Percentiles rank a stretch among this genome's conserved stretches.
These are phyloP conservation scores for Colletotrichum aenigma DNA, from an alignment of 2,329 filamentous ascomycete genomes.

Conservation along the genomic window DNA sequence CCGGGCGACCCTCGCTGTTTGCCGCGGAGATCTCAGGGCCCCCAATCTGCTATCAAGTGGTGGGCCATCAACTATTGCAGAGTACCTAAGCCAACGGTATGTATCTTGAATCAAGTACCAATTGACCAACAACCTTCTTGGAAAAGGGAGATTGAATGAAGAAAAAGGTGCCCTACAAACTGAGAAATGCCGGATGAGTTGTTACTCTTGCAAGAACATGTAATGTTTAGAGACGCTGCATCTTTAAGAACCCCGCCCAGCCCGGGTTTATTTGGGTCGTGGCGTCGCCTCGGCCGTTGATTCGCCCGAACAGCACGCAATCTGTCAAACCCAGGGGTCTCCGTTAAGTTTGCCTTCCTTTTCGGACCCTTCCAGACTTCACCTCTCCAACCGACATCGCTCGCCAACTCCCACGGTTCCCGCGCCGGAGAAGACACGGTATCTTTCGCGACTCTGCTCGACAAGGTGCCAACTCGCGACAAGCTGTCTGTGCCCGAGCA, in stretches of 20 bases:
- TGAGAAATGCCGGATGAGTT: not conserved
- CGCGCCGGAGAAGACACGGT: conserved; percentile 8
- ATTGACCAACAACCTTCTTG: not conserved
- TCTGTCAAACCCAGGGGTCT: conserved; percentile 4
- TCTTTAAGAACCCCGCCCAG: not conserved
- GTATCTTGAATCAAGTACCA: not conserved
- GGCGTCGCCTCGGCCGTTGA: conserved; percentile 15
- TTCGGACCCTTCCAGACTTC: not conserved
- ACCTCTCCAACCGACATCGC: conserved; percentile 11
- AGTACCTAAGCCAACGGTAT: not conserved
- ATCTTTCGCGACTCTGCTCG: not conserved
- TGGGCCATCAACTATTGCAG: not conserved
- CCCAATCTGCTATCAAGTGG: not conserved
- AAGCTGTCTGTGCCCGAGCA: not conserved
- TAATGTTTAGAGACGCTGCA: not conserved
- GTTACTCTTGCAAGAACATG: not conserved
- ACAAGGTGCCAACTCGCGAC: not conserved
- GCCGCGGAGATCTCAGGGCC: not conserved
- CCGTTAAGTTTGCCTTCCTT: not conserved
- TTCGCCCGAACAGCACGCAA: conserved; percentile 17
- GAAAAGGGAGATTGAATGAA: not conserved
- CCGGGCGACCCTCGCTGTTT: not conserved
- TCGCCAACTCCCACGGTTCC: not conserved
- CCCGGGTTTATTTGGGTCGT: conserved; percentile 12
- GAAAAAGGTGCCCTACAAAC: not conserved